Evolutionary conservation across 306 rosid genomes (phyloP).

Genomic region (Styphnolobium japonicum): DNA sequence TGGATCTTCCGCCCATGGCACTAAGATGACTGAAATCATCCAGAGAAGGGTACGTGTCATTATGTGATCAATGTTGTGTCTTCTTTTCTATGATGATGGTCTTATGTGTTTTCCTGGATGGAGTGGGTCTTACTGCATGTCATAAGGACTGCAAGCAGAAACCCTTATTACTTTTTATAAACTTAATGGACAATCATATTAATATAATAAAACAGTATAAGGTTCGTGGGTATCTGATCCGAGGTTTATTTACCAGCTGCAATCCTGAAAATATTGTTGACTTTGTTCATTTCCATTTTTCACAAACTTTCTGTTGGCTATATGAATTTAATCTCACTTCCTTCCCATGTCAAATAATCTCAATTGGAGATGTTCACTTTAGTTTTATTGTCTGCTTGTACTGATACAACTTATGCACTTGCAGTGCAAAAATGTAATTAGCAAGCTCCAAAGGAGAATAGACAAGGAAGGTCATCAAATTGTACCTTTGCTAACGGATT

Average conservation of each 20-base stretch:
- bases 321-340: neutral
- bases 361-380: conserved; percentile 3
- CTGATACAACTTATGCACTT: conserved; percentile 27
- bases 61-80: neutral
- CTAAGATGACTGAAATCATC: conserved; percentile 78
- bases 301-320: neutral
- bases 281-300: neutral
- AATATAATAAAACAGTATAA: neutral
- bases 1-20: conserved; percentile 52
- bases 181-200: neutral
- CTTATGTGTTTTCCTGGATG: neutral
- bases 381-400: conserved; percentile 10
- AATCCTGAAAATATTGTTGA: conserved; percentile 6
- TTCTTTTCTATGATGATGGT: neutral
- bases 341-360: neutral
- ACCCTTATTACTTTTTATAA: neutral
- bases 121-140: neutral
- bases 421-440: conserved; percentile 96
- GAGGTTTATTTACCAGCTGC: neutral
- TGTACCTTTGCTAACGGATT: conserved; percentile 88
- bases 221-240: neutral
- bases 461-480: conserved; percentile 95
- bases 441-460: conserved; percentile 89
- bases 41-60: conserved; percentile 79
- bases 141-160: neutral